Conservation (phyloP, 108 stramenopile genomes). For the Nitzschia sp. region DNA sequence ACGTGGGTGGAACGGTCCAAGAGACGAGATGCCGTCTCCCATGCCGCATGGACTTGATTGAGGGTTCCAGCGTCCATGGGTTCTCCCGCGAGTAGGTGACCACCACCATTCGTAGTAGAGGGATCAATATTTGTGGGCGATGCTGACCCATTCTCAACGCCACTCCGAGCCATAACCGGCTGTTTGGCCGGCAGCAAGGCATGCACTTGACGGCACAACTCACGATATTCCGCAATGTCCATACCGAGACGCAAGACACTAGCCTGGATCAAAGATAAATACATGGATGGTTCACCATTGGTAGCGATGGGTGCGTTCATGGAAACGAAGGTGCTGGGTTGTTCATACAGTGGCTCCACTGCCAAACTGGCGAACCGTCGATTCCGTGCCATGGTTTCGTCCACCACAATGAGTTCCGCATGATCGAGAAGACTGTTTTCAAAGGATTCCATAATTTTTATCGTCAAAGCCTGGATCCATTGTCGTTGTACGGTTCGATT, state of each 20-base stretch:
- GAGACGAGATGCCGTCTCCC: slow-evolving; percentile 25
- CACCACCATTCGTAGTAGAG: not conserved
- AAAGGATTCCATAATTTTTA: slow-evolving; percentile 35
- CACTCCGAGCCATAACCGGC: slow-evolving; percentile 23
- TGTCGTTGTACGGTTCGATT: slow-evolving; percentile 15
- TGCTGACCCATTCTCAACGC: not conserved
- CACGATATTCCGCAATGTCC: slow-evolving; percentile 42
- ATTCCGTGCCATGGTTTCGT: slow-evolving; percentile 39
- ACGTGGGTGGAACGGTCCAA: slow-evolving; percentile 12
- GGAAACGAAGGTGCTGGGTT: not conserved
- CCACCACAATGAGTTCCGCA: slow-evolving; percentile 48
- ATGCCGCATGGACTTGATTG: slow-evolving; percentile 13
- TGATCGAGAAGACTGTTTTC: slow-evolving; percentile 44
- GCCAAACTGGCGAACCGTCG: slow-evolving; percentile 31
- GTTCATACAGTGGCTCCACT: slow-evolving; percentile 7
- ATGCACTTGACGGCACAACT: slow-evolving; percentile 44
- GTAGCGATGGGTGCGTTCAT: not conserved
- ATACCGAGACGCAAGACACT: slow-evolving; percentile 36
- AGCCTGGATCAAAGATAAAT: slow-evolving; percentile 4
- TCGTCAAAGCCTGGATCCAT: slow-evolving; percentile 40
- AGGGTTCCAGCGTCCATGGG: slow-evolving; percentile 3
- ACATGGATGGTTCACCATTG: not conserved
- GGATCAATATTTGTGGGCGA: not conserved
- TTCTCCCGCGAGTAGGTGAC: not conserved
- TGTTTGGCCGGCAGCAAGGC: slow-evolving; percentile 26